Evolutionary conservation across 2,329 filamentous ascomycete genomes (phyloP).

Genomic region (Simplicillium sp.): DNA sequence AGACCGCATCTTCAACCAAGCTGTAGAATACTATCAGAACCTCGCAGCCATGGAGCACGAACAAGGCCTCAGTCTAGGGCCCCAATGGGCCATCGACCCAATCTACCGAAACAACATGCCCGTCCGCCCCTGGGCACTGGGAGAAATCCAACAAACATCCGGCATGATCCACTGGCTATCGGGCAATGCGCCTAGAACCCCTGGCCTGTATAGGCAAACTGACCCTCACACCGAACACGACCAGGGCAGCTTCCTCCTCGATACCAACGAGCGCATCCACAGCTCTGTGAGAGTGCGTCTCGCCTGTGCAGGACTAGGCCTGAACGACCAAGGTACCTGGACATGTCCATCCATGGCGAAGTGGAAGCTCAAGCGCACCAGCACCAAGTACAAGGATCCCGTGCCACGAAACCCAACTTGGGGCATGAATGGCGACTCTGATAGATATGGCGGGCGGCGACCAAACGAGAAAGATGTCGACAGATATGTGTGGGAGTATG

Average conservation of each 20-base stretch:
- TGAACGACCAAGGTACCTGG: slow-evolving; percentile 39
- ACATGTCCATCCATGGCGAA: slow-evolving; percentile 31
- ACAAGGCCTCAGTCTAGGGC: background rate
- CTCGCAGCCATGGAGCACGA: slow-evolving; percentile 5
- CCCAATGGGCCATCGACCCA: slow-evolving; percentile 34
- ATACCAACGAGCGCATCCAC: slow-evolving; percentile 47
- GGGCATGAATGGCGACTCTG: slow-evolving; percentile 10
- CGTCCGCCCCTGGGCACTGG: slow-evolving; percentile 37
- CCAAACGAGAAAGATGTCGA: slow-evolving; percentile 15
- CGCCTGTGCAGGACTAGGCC: slow-evolving; percentile 36
- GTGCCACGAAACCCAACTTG: slow-evolving; percentile 21
- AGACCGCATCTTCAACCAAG: slow-evolving; percentile 27
- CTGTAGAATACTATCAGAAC: slow-evolving; percentile 20
- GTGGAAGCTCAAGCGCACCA: slow-evolving; percentile 32
- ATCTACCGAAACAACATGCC: slow-evolving; percentile 39
- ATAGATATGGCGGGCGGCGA: slow-evolving; percentile 7
- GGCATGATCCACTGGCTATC: slow-evolving; percentile 33
- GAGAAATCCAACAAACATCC: slow-evolving; percentile 28
- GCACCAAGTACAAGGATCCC: slow-evolving; percentile 21
- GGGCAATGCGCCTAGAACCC: slow-evolving; percentile 32
- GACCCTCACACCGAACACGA: slow-evolving; percentile 28
- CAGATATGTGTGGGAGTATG: slow-evolving; percentile 47
- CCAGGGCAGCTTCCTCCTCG: slow-evolving; percentile 29
- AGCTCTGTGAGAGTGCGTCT: slow-evolving; percentile 44
- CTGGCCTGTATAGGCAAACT: slow-evolving; percentile 36